phyloP scores from a whole-genome alignment of 495 filamentous ascomycete genomes.

The Bryoglossum gracile region DNA sequence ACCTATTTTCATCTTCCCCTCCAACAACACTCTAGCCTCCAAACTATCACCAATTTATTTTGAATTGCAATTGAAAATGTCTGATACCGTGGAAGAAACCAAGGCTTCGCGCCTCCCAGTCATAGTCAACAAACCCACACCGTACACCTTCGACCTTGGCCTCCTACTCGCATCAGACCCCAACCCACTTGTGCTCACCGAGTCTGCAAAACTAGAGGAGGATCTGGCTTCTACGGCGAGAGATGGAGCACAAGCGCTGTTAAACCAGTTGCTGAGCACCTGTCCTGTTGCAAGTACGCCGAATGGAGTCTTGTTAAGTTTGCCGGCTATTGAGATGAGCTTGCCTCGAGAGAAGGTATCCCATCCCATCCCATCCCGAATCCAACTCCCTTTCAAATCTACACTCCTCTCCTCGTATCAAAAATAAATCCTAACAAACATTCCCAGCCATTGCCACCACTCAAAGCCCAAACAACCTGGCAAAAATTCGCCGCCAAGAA shows the following conservation, averaged over 20 bases:
- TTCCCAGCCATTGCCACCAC: conserved; percentile 56
- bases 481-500: conserved; percentile 91
- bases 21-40: background rate
- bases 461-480: conserved; percentile 85
- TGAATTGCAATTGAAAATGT: background rate
- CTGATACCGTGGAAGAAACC: background rate
- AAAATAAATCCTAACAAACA: background rate
- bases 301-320: conserved; percentile 64
- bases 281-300: conserved; percentile 63
- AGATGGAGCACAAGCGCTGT: conserved; percentile 77
- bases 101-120: conserved; percentile 30
- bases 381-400: background rate
- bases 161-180: conserved; percentile 75
- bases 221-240: conserved; percentile 64
- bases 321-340: conserved; percentile 58
- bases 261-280: conserved; percentile 82
- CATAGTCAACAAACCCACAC: conserved; percentile 71
- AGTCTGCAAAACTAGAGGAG: conserved; percentile 34
- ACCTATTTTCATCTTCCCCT: conserved; percentile 8
- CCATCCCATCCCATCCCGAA: background rate
- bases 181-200: conserved; percentile 58
- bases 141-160: conserved; percentile 88
- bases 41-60: background rate
- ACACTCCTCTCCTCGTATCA: no score
- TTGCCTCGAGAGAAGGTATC: conserved; percentile 74